Evolutionary conservation across 2,329 filamentous ascomycete species (phyloP).

Genomic region (Penicillium crustosum): DNA sequence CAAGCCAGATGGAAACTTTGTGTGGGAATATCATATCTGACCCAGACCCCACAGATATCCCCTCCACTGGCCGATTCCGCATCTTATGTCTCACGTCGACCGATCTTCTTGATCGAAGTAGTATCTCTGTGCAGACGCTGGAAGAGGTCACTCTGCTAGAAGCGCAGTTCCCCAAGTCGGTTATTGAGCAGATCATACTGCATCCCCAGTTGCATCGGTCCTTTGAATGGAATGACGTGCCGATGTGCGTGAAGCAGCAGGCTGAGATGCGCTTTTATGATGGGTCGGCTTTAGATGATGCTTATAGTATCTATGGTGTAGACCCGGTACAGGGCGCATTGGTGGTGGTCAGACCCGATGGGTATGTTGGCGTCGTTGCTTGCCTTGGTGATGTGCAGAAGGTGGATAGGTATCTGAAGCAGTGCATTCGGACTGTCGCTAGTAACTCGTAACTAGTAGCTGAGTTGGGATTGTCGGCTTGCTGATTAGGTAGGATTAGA

Average conservation of each 20-base stretch:
- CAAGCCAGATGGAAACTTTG: neutral
- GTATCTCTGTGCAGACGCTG: slow-evolving; percentile 29
- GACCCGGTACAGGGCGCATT: slow-evolving; percentile 30
- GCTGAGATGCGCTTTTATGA: slow-evolving; percentile 39
- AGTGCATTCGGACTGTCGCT: neutral
- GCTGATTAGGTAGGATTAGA: neutral
- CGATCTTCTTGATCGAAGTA: slow-evolving; percentile 32
- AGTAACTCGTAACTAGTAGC: neutral
- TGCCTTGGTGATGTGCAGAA: neutral
- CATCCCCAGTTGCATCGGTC: slow-evolving; percentile 27
- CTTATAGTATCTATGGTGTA: slow-evolving; percentile 39
- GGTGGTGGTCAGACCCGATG: slow-evolving; percentile 40
- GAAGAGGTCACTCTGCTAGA: slow-evolving; percentile 21
- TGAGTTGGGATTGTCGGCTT: neutral
- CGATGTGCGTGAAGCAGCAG: slow-evolving; percentile 28
- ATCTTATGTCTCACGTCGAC: slow-evolving; percentile 35
- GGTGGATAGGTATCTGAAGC: neutral
- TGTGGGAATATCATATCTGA: neutral
- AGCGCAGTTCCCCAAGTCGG: slow-evolving; percentile 23
- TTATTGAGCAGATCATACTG: slow-evolving; percentile 36
- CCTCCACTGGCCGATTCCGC: slow-evolving; percentile 38
- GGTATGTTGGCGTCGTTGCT: slow-evolving; percentile 32
- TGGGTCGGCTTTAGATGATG: slow-evolving; percentile 33
- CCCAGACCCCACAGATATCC: slow-evolving; percentile 23
- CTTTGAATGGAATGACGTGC: slow-evolving; percentile 35